Conservation (phyloP, 1,284 basidiomycete genomes). For the Ustilago hordei region DNA sequence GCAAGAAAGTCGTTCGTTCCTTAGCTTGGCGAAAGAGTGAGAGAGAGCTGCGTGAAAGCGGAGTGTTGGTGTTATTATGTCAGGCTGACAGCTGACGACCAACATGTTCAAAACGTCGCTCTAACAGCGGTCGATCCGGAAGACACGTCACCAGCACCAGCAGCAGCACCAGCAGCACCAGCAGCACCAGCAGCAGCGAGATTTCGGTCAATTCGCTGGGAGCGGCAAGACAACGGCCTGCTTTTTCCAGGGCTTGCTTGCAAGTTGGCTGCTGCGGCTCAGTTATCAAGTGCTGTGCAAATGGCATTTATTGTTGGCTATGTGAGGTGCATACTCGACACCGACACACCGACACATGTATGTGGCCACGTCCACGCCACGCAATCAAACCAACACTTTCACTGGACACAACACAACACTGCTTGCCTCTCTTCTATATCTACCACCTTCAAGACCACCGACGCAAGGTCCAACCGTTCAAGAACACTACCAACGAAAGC, state of each 20-base stretch:
- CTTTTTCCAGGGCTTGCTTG: constrained; percentile 8
- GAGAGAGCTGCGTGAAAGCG: constrained; percentile 21
- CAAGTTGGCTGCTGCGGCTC: neutral
- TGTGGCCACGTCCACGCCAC: neutral
- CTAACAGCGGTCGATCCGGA: neutral
- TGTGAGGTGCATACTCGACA: constrained; percentile 11
- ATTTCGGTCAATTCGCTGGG: constrained; percentile 2
- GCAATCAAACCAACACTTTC: neutral
- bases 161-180: no score
- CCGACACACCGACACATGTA: neutral
- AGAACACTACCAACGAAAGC: neutral
- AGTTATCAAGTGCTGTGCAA: neutral
- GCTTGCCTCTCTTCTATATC: neutral
- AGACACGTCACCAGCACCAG: constrained; percentile 25
- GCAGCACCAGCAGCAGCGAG: constrained; percentile 16
- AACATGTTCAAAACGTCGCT: neutral
- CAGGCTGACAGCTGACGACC: constrained; percentile 11
- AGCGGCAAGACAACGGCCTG: neutral
- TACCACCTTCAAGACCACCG: neutral
- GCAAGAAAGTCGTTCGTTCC: neutral
- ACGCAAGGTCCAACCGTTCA: neutral
- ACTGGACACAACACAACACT: neutral
- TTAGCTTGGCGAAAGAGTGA: neutral
- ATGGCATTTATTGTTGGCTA: neutral
- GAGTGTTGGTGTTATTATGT: constrained; percentile 7